Percentiles rank a stretch among this genome's conserved stretches.
phyloP scores from a whole-genome alignment of 257 asterid species.

The Paraleonurus japonicus region DNA sequence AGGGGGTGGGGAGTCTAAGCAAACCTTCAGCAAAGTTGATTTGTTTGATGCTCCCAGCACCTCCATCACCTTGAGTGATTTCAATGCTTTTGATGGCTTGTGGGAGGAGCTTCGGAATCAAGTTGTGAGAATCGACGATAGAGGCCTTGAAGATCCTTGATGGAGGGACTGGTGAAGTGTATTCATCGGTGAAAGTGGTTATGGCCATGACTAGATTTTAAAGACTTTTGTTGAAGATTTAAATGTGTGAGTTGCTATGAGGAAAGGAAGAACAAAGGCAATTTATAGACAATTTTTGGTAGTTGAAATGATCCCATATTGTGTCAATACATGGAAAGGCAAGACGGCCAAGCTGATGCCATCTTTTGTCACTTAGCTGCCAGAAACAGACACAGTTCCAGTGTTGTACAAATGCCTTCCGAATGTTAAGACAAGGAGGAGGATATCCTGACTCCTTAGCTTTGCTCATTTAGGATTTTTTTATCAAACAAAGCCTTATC shows the following conservation, averaged over 20 bases:
- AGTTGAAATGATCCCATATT: conserved; percentile 4
- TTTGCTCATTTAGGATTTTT: too few species aligned
- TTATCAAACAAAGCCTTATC: not conserved
- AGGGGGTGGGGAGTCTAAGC: not conserved
- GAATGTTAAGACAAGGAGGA: conserved; percentile 20
- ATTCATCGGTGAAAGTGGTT: conserved; percentile 38
- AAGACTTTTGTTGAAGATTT: not conserved
- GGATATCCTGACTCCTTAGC: conserved; percentile 21
- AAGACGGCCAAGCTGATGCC: conserved; percentile 21
- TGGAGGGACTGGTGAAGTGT: conserved; percentile 37
- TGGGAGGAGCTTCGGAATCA: conserved; percentile 47
- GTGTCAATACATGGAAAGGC: conserved; percentile 22
- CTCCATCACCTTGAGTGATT: conserved; percentile 39
- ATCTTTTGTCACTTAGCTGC: not conserved
- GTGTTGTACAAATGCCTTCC: too few species aligned
- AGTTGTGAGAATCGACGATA: conserved; percentile 40
- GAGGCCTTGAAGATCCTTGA: conserved; percentile 51
- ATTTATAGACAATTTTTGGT: conserved; percentile 12
- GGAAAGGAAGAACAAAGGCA: not conserved
- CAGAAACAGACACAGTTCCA: not conserved
- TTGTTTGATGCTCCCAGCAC: conserved; percentile 47
- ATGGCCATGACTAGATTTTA: conserved; percentile 26
- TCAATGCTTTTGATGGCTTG: conserved; percentile 43
- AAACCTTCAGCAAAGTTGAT: conserved; percentile 47
- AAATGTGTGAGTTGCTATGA: not conserved